phyloP scores from a whole-genome alignment of 306 rosid genomes.

The peach (Prunus persica) region Prunus_persica_NCBIv2 NC_034011.1:5272001-5272500 shows the following conservation, averaged over 20 bases:
- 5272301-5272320: slow-evolving; percentile 52
- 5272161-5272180: slow-evolving; percentile 88
- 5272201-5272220: slow-evolving; percentile 54
- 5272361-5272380: slow-evolving; percentile 20
- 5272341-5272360: slow-evolving; percentile 27
- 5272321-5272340: slow-evolving; percentile 38
- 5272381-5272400: slow-evolving; percentile 33
- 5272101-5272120: slow-evolving; percentile 65
- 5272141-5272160: slow-evolving; percentile 81
- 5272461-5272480: slow-evolving; percentile 26
- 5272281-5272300: slow-evolving; percentile 46
- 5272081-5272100: slow-evolving; percentile 52
- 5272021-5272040: slow-evolving; percentile 76
- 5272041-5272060: slow-evolving; percentile 80
- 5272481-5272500: slow-evolving; percentile 33
- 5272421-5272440: slow-evolving; percentile 26
- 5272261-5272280: slow-evolving; percentile 29
- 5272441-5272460: slow-evolving; percentile 33
- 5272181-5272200: slow-evolving; percentile 83
- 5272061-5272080: slow-evolving; percentile 56
- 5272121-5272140: slow-evolving; percentile 64
- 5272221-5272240: slow-evolving; percentile 31
- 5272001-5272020: slow-evolving; percentile 79
- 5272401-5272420: slow-evolving; percentile 18
- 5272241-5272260: slow-evolving; percentile 28